Evolutionary conservation across 2,329 filamentous ascomycete genomes (phyloP).

Genomic region (Aspergillus fijiensis): DNA sequence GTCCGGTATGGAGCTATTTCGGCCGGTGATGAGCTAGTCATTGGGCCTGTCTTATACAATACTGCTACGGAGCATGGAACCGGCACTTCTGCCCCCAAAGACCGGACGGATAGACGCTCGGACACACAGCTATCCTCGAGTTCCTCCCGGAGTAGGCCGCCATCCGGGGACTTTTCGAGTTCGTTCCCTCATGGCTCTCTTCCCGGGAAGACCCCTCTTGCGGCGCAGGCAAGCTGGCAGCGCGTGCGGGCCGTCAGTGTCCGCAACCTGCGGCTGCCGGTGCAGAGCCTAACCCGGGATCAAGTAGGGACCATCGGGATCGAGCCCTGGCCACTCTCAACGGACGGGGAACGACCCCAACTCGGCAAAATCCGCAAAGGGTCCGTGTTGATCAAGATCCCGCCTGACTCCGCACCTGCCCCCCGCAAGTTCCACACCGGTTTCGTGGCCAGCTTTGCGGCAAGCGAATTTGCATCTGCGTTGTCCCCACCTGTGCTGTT

Average conservation of each 20-base stretch:
- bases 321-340: conserved; percentile 39
- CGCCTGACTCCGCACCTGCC: conserved; percentile 46
- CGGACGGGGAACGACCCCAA: conserved; percentile 24
- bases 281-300: conserved; percentile 70
- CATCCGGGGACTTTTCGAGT: conserved; percentile 35
- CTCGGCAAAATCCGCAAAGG: conserved; percentile 65
- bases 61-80: conserved; percentile 54
- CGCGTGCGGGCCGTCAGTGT: conserved; percentile 79
- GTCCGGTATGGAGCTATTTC: conserved; percentile 75
- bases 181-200: conserved; percentile 31
- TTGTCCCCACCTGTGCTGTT: conserved; percentile 56
- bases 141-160: conserved; percentile 32
- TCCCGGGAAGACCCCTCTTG: conserved; percentile 50
- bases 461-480: conserved; percentile 51
- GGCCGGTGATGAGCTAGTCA: conserved; percentile 72
- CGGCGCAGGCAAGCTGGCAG: conserved; percentile 71
- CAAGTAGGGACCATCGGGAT: conserved; percentile 91
- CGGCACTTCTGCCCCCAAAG: conserved; percentile 10
- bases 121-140: conserved; percentile 23
- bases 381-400: conserved; percentile 72
- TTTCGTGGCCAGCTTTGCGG: conserved; percentile 69
- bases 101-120: conserved; percentile 17
- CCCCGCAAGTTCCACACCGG: conserved; percentile 56
- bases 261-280: conserved; percentile 81
- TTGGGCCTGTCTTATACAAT: conserved; percentile 68